Evolutionary conservation across 2,329 filamentous ascomycete genomes (phyloP).

Genomic region (Alternaria triticina): DNA sequence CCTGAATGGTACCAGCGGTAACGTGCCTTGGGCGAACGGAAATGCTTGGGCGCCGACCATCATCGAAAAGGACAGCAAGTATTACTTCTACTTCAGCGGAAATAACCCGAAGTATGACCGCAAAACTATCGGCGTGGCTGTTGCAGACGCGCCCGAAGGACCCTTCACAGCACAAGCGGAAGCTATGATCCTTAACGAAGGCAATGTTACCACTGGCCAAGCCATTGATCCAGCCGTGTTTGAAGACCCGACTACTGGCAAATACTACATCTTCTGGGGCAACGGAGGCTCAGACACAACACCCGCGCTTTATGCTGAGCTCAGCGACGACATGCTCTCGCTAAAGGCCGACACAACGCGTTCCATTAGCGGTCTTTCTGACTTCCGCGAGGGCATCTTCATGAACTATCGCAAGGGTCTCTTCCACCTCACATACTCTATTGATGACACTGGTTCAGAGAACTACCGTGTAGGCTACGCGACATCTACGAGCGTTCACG

Average conservation of each 20-base stretch:
- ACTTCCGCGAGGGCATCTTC: constrained; percentile 36
- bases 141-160: constrained; percentile 28
- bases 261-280: constrained; percentile 40
- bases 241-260: constrained; percentile 30
- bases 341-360: constrained; percentile 21
- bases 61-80: constrained; percentile 28
- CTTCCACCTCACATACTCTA: constrained; percentile 37
- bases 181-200: constrained; percentile 39
- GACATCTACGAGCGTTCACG: constrained; percentile 24
- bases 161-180: constrained; percentile 32
- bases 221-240: constrained; percentile 37
- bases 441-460: constrained; percentile 37
- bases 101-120: constrained; percentile 33
- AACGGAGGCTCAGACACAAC: constrained; percentile 15
- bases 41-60: constrained; percentile 40
- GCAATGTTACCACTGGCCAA: constrained; percentile 27
- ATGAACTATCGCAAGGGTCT: constrained; percentile 32
- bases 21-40: constrained; percentile 37
- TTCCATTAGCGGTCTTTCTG: constrained; percentile 21
- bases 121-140: constrained; percentile 38
- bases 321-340: constrained; percentile 31
- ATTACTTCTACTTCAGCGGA: constrained; percentile 40
- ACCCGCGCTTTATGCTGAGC: constrained; percentile 26
- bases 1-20: constrained; percentile 35
- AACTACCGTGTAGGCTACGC: constrained; percentile 39